phyloP scores from a whole-genome alignment of 78 protist genomes.

The Dictyostelium purpureum region DNA sequence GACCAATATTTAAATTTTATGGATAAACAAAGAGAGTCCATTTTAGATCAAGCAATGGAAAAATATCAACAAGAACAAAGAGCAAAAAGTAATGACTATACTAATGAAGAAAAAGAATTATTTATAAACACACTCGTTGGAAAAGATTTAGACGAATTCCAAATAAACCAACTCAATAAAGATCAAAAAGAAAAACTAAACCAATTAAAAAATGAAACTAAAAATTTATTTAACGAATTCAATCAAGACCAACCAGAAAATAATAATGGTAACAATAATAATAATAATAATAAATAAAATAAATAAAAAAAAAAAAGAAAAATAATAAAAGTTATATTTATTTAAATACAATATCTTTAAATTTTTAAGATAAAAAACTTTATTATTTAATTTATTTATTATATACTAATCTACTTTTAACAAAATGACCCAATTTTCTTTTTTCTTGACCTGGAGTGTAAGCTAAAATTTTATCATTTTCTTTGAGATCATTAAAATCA shows the following conservation, averaged over 20 bases:
- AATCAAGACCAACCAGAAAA: neutral
- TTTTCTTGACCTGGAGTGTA: constrained; percentile 2
- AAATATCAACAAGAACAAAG: neutral
- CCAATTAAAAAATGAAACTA: constrained; percentile 34
- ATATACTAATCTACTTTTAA: neutral
- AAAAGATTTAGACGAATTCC: neutral
- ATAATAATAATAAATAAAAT: neutral
- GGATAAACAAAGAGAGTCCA: neutral
- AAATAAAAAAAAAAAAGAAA: neutral
- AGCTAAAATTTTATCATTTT: constrained; percentile 25
- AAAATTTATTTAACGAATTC: constrained; percentile 9
- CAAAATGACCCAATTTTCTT: constrained; percentile 45
- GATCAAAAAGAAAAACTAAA: constrained; percentile 43
- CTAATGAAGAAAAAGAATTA: neutral
- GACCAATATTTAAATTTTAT: constrained; percentile 7
- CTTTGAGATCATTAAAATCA: constrained; percentile 1
- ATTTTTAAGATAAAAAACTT: neutral
- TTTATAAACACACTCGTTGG: neutral
- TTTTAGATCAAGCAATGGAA: neutral
- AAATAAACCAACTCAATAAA: neutral
- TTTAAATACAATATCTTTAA: neutral
- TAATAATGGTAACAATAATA: no score
- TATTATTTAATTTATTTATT: neutral
- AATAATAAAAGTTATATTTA: neutral
- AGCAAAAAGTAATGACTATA: neutral